Base-by-base conservation (phyloP, 2,329 filamentous ascomycete species). In the Neophaeococcomyces mojaviensis region DNA sequence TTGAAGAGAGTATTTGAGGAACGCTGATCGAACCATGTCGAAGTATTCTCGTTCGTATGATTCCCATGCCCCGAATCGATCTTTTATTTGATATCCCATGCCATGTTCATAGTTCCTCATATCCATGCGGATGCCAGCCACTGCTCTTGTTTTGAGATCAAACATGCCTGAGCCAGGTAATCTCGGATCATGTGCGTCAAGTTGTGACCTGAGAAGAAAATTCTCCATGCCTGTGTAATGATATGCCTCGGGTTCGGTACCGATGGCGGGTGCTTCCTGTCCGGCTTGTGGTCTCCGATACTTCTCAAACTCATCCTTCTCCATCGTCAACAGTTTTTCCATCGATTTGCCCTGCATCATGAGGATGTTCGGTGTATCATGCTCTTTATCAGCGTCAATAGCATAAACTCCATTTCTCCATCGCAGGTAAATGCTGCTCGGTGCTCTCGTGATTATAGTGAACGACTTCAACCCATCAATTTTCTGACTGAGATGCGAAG, bases 21-120 rank as follows among this genome's bases (percentile, higher is more conserved):
- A 90, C 0, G 90, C 92, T 1, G 89, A 79, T 44, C 94, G 79
- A 49, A 94, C 90, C 88, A 98, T 94, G 64, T 98, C 92, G 63
- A 84, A 94, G 64, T 92, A 96, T 60, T 98, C 94, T 48, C 89
- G 81, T 67, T 98, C 92, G 62, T 84, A 98, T 0, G 90, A 97
- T 63, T 94, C 84, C 73, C 78, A 98, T 48, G 81, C 73, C 13
- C 94, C 94, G 44, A 81, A 79, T 0, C 79, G 79, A 32, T 73
- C 67, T 49, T 81, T 82, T 56, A 98, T 88, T 64, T 98, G 86
- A 63, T 98, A 98, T 2, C 87, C 89, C 10, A 82, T 69, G 22
- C 88, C 88, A 39, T 82, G 73, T 53, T 90, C 74, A 59, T 83
- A 86, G 15, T 83, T 77, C 3, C 63, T 58, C 0, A 85, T 74